Conservation (phyloP, 1,284 basidiomycete species). For the Kwoniella shivajii region DNA sequence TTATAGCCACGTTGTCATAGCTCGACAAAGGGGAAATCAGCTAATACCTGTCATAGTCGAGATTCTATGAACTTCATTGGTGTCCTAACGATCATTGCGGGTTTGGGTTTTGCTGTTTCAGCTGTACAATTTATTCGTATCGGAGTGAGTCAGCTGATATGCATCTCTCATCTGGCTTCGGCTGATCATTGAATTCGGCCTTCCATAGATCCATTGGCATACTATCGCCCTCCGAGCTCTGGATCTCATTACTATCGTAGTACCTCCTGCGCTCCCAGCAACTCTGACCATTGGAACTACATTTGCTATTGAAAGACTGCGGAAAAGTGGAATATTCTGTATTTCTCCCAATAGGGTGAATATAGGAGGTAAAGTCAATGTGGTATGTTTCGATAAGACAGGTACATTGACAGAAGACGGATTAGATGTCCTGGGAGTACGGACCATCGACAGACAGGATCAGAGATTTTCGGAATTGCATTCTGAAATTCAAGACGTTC, state of each 20-base stretch:
- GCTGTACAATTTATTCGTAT: constrained; percentile 90
- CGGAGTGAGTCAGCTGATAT: constrained; percentile 62
- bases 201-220: constrained; percentile 83
- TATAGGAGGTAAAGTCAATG: constrained; percentile 93
- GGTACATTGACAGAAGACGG: constrained; percentile 98
- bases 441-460: constrained; percentile 70
- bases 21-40: not conserved
- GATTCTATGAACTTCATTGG: constrained; percentile 97
- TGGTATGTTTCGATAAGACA: constrained; percentile 99
- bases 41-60: constrained; percentile 56
- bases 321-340: constrained; percentile 89
- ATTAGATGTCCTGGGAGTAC: constrained; percentile 91
- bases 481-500: constrained; percentile 83
- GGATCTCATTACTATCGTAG: constrained; percentile 97
- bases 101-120: constrained; percentile 82
- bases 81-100: constrained; percentile 85
- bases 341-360: constrained; percentile 97
- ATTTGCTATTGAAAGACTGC: constrained; percentile 87
- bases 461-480: constrained; percentile 89
- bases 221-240: constrained; percentile 90
- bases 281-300: constrained; percentile 97
- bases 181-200: too few species aligned
- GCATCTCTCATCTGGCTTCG: too few species aligned
- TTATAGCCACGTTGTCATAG: not conserved
- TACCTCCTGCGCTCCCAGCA: constrained; percentile 95